Base-by-base conservation (phyloP, 257 asterid genomes). In the Scutellaria galericulata region DNA sequence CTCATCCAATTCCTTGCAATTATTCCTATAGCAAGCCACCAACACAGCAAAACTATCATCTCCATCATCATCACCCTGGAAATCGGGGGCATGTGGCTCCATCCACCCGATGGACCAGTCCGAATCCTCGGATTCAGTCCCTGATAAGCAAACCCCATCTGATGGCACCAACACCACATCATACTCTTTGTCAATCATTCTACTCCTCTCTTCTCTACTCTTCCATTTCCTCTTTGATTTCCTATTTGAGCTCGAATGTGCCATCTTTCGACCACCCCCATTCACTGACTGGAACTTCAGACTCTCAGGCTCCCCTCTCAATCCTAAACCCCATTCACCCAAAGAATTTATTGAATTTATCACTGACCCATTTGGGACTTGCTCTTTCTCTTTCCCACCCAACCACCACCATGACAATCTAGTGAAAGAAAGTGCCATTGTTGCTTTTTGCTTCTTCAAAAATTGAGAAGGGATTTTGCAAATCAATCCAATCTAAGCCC, bases 61-160 rank as follows among this genome's bases (percentile, higher is more conserved):
- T 1, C 48, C 86, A 80, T 90, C 96, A 44, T 85, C 97, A 65
- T 89, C 93, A 52, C 84, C 81, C 83, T 79, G 90, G 88, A 93
- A 90, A 85, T 68, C 85, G 45, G 96, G 89, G 75, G 93, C 88
- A 59, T 89, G 98, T 0, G 97, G 96, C 77, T 93, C 98, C 77
- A 87, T 82, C 98, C 98, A 93, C 90, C 98, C 98, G 4, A 93
- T 79, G 5, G 98, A 90, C 98, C 98, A 90, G 74, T 93, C 98
- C 0, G 97, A 90, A 63, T 93, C 98, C 70, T 89, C 95, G 7
- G 97, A 89, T 78, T 90, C 97, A 0, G 97, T 90, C 20, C 92
- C 96, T 7, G 98, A 93, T 61, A 93, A 84, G 70, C 96, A 78
- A 75, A 84, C 94, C 69, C 97, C 97, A 62, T 93, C 98, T 0